Percentiles rank a stretch among this genome's conserved stretches.
phyloP scores from a whole-genome alignment of 164 flowering plant genomes.

The Echeveria elegans region DNA sequence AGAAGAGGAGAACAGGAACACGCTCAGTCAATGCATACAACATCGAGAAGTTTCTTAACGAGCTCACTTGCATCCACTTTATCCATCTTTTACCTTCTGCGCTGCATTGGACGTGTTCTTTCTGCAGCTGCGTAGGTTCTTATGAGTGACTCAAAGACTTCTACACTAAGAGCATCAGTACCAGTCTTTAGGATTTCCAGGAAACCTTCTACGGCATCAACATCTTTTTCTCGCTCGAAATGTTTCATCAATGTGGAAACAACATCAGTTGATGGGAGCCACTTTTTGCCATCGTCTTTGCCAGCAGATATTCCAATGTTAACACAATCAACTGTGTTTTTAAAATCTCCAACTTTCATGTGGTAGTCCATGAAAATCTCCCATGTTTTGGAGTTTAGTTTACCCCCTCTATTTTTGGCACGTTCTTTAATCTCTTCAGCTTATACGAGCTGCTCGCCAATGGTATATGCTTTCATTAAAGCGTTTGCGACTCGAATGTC shows the following conservation, averaged over 20 bases:
- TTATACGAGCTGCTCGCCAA: slow-evolving; percentile 41
- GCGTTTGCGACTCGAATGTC: slow-evolving; percentile 73
- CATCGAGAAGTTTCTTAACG: slow-evolving; percentile 52
- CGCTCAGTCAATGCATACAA: slow-evolving; percentile 41
- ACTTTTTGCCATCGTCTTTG: slow-evolving; percentile 57
- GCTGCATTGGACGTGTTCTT: slow-evolving; percentile 49
- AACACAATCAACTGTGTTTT: slow-evolving; percentile 47
- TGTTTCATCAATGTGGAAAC: slow-evolving; percentile 43
- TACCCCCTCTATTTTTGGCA: slow-evolving; percentile 52
- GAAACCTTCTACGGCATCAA: slow-evolving; percentile 73
- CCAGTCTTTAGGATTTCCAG: slow-evolving; percentile 46
- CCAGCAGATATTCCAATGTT: slow-evolving; percentile 51
- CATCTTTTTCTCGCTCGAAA: slow-evolving; percentile 71
- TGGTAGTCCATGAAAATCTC: slow-evolving; percentile 67
- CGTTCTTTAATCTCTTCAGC: slow-evolving; percentile 48
- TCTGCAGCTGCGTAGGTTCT: slow-evolving; percentile 77
- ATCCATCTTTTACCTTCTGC: slow-evolving; percentile 76
- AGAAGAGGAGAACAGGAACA: neutral
- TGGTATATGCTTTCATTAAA: slow-evolving; percentile 57
- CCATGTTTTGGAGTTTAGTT: slow-evolving; percentile 80
- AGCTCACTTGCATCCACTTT: slow-evolving; percentile 60
- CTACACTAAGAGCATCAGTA: slow-evolving; percentile 28
- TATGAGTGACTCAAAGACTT: slow-evolving; percentile 64
- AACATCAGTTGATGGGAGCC: slow-evolving; percentile 48
- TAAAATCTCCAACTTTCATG: slow-evolving; percentile 43